phyloP scores from a whole-genome alignment of 129 eudicot species.

The Escallonia rubra region DNA sequence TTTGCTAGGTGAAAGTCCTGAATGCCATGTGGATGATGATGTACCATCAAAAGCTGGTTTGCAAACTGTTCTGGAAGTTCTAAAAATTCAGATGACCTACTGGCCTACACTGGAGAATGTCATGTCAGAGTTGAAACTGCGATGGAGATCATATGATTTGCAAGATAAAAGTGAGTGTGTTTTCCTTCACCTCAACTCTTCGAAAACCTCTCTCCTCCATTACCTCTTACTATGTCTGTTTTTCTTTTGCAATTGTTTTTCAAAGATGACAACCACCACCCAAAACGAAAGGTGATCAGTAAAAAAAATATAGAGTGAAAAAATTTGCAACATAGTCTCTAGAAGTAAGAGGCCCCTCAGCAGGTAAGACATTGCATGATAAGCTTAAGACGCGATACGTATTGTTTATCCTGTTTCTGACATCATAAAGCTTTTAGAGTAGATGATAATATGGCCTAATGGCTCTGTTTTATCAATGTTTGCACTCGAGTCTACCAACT shows the following conservation, averaged over 20 bases:
- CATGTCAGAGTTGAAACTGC: slow-evolving; percentile 45
- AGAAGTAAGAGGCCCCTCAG: too few species aligned
- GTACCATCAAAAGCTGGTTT: slow-evolving; percentile 68
- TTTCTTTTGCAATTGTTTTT: neutral
- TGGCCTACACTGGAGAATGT: slow-evolving; percentile 60
- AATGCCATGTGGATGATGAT: slow-evolving; percentile 29
- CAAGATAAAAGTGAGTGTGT: slow-evolving; percentile 64
- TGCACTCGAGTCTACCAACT: too few species aligned
- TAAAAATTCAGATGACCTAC: slow-evolving; percentile 62
- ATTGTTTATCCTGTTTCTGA: too few species aligned
- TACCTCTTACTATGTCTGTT: neutral
- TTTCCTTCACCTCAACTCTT: slow-evolving; percentile 17
- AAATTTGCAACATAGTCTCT: too few species aligned
- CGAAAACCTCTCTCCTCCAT: neutral
- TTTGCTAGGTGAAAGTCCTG: slow-evolving; percentile 77
- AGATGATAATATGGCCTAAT: too few species aligned
- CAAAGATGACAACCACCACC: neutral
- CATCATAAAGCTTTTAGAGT: too few species aligned
- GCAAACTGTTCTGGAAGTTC: slow-evolving; percentile 68
- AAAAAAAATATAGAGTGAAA: neutral
- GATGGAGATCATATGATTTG: slow-evolving; percentile 52
- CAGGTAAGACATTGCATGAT: too few species aligned
- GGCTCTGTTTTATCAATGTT: too few species aligned
- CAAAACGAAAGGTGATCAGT: neutral
- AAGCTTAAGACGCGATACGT: too few species aligned